Evolutionary conservation across 2,329 filamentous ascomycete genomes (phyloP), one percentile per base, ranked within the genome.

Genomic region (Stromatinia cepivora): DNA sequence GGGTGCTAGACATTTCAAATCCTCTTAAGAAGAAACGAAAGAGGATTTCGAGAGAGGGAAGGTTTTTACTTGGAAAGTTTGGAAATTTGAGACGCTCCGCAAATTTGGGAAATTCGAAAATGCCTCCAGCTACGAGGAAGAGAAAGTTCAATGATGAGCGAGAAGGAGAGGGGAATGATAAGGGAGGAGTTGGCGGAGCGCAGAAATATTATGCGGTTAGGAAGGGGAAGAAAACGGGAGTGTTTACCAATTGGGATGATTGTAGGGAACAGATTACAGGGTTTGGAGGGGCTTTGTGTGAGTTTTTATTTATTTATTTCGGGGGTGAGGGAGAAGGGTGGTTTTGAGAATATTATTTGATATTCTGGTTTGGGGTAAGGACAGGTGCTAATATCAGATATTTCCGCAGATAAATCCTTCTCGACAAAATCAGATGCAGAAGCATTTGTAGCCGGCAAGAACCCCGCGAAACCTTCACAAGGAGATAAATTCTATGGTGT

Each of bases 321-420:
- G 9, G 15, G 36, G 13, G 15, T 0, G 20, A 25, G 4, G 15
- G 3, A 13, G 50, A n/a, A 17, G 13, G 22, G 36, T 58, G 11
- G 8, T 25, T 28, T 45, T 57, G 25, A 36, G 15, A 17, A 46
- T 42, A 4, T 42, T 57, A 5, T 34, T 64, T 48, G 63, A 69
- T 48, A 59, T 39, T 31, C 54, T 25, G 70, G 73, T 57, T 66
- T 63, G 6, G 46, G 39, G 1, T 8, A n/a, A 25, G 17, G 17
- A 10, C 28, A 56, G 13, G 4, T 4, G 20, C 48, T 68, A 54
- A 68, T 34, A 3, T n/a, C 3, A 3, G 3, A n/a, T 45, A 31
- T 50, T 13, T 28, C 53, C 71, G 6, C 50, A 95, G 92, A 91
- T 83, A 94, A 95, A 81, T 92, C 91, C 1, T 97, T 97, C 77